phyloP scores from a whole-genome alignment of 129 eudicot genomes.

The sunflower (Helianthus annuus) region DNA sequence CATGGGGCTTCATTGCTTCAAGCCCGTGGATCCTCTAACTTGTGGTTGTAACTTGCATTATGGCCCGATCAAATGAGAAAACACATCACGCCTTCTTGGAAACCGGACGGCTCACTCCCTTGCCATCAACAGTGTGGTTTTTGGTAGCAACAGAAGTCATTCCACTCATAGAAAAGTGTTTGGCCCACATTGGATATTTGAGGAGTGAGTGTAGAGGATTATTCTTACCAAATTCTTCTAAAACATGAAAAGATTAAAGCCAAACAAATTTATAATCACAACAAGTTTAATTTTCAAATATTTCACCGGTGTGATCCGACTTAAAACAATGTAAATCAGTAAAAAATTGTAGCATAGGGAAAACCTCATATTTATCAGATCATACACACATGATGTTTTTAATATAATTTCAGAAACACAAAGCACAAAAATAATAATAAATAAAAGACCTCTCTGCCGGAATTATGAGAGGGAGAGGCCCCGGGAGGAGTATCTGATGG shows the following conservation, averaged over 20 bases:
- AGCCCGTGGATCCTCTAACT: too few species aligned
- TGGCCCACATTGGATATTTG: background rate
- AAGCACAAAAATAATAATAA: background rate
- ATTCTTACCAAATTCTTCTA: slow-evolving; percentile 3
- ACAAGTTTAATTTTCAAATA: background rate
- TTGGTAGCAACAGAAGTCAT: too few species aligned
- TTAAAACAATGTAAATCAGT: background rate
- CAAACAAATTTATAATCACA: slow-evolving; percentile 1
- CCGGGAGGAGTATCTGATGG: slow-evolving; percentile 22
- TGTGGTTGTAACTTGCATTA: too few species aligned
- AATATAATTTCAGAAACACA: background rate
- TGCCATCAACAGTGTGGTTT: too few species aligned
- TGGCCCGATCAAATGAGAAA: too few species aligned
- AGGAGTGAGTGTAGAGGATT: background rate
- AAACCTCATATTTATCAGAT: too few species aligned
- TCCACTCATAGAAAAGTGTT: too few species aligned
- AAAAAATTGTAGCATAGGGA: background rate
- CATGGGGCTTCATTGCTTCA: too few species aligned
- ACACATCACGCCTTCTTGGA: too few species aligned
- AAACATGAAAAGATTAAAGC: background rate
- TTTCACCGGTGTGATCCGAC: background rate
- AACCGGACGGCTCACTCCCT: too few species aligned
- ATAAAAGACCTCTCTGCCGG: slow-evolving; percentile 30
- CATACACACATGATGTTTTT: slow-evolving; percentile 7
- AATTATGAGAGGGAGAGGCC: slow-evolving; percentile 21